Conservation (phyloP, 2,329 filamentous ascomycete species). For the Sporothrix pallida region DNA sequence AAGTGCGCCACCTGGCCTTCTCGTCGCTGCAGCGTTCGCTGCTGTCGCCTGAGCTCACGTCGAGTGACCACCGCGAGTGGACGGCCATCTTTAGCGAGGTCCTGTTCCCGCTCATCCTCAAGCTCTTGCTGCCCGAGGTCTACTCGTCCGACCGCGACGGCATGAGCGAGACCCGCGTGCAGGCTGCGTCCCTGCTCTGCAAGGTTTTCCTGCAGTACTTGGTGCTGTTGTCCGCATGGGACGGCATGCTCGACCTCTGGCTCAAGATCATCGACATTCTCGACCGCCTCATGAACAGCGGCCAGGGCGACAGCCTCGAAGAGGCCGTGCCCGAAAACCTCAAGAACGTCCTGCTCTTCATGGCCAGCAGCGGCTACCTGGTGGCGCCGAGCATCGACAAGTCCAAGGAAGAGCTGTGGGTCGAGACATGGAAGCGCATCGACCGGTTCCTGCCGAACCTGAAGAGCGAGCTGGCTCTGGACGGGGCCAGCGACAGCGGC, state of each 20-base stretch:
- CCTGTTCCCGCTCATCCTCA: conserved; percentile 85
- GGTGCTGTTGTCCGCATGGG: conserved; percentile 80
- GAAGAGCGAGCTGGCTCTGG: conserved; percentile 61
- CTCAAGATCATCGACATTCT: conserved; percentile 90
- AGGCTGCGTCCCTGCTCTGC: conserved; percentile 87
- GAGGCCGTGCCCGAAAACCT: conserved; percentile 94
- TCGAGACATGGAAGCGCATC: conserved; percentile 69
- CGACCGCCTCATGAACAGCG: conserved; percentile 94
- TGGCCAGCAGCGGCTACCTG: conserved; percentile 87
- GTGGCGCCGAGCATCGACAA: conserved; percentile 68
- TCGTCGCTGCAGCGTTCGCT: conserved; percentile 83
- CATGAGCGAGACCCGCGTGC: conserved; percentile 94
- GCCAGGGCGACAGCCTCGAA: conserved; percentile 87
- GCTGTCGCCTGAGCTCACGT: conserved; percentile 81
- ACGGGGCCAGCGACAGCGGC: conserved; percentile 43
- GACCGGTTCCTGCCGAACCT: conserved; percentile 69
- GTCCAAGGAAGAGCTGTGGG: conserved; percentile 62
- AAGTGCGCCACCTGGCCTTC: conserved; percentile 88
- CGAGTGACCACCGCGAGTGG: conserved; percentile 88
- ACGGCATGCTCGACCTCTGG: conserved; percentile 91
- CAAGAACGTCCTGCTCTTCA: conserved; percentile 95
- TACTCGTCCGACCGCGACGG: conserved; percentile 88
- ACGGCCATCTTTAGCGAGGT: conserved; percentile 93
- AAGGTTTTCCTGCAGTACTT: conserved; percentile 96
- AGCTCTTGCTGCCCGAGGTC: conserved; percentile 90